Conservation (phyloP, 495 filamentous ascomycete genomes). For the Hypoxylon crocopeplum region DNA sequence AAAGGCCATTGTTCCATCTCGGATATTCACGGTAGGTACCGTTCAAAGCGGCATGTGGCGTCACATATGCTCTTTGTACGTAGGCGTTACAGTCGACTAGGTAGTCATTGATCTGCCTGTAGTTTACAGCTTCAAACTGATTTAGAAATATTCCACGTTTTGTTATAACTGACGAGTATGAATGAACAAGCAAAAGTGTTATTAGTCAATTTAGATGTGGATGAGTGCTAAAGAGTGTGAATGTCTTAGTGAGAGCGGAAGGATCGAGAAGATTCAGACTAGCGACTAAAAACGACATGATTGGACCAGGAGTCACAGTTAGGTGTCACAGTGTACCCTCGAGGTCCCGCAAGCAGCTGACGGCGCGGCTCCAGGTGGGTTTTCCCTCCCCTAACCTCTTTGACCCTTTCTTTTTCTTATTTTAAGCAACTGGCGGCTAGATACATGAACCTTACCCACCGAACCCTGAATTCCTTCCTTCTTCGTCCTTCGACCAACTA, state of each 20-base stretch:
- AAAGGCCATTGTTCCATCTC: no score
- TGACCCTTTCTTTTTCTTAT: slow-evolving; percentile 13
- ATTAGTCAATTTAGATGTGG: no score
- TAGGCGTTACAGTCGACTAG: no score
- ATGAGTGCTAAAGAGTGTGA: no score
- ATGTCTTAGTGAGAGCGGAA: not conserved
- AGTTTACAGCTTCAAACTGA: no score
- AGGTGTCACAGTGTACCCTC: not conserved
- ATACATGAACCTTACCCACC: slow-evolving; percentile 8
- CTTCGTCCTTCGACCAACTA: not conserved
- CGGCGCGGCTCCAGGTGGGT: slow-evolving; percentile 26
- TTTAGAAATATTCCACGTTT: no score
- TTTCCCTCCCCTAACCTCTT: slow-evolving; percentile 6
- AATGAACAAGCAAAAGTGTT: no score
- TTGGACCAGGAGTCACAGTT: slow-evolving; percentile 17
- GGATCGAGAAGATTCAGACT: slow-evolving; percentile 17
- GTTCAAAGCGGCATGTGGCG: no score
- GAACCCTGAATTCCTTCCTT: slow-evolving; percentile 2
- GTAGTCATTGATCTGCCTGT: no score
- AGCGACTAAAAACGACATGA: slow-evolving; percentile 10
- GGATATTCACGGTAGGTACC: no score
- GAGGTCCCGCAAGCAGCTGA: not conserved
- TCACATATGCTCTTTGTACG: no score
- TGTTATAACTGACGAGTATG: no score
- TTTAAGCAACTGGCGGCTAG: slow-evolving; percentile 37